Evolutionary conservation across 2,329 filamentous ascomycete genomes (phyloP), one percentile per base, ranked within the genome.

Genomic region (Aspergillus sp.): DNA sequence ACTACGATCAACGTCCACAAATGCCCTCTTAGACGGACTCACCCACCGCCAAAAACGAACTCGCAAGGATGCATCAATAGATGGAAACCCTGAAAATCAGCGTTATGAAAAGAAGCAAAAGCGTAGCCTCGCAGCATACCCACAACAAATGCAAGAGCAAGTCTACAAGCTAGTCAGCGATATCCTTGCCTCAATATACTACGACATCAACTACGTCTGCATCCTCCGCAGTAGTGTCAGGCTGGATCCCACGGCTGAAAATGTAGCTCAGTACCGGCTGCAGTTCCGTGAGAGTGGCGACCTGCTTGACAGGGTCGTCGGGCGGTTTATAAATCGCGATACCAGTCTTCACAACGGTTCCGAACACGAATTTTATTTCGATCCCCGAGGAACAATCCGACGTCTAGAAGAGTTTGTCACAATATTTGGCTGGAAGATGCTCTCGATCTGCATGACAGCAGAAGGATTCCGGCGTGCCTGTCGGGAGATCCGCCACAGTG

Each of bases 401-500:
- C 45, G 57, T 3, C 46, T 61, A 11, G 17, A n/a, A 19, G 15
- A 21, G 31, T 62, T 66, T 31, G 51, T 66, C 15, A 21, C 55
- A 3, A 33, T 43, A 6, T 45, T 64, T 15, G 66, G 65, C 7
- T 72, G 69, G 69, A 63, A 60, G 43, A 58, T 70, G 12, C 59
- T 69, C 25, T 55, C 65, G 14, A 70, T 72, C 39, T 70, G 65
- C 33, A 55, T 65, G 3, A 58, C 66, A n/a, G 56, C 69, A 3
- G 64, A 68, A 52, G 59, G 64, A 6, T 73, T 72, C 55, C 63
- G 64, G 25, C 49, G 58, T 4, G 49, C 60, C 1, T 60, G 50
- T 40, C 15, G 45, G 17, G 33, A 61, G 3, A 25, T 51, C 31
- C 31, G 45, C 17, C 25, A 53, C 8, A 14, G n/a, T n/a, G 23